Conservation (phyloP, 352 stramenopile species). For the Discostella stelligera region DNA sequence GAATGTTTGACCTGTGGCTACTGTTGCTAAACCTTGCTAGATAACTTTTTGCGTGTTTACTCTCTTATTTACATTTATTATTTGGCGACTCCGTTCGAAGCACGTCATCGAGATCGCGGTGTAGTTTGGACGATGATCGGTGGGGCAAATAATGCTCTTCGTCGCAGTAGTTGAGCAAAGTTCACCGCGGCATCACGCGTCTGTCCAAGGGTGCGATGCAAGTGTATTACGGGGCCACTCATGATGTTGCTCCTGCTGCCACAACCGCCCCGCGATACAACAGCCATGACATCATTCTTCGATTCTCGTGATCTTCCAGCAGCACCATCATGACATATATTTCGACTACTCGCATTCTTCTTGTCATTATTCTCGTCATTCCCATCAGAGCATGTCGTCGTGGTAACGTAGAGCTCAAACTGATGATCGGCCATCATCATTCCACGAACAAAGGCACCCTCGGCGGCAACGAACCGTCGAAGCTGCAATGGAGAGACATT, state of each 20-base stretch:
- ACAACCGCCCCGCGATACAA: neutral
- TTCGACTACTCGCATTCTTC: slow-evolving; percentile 1
- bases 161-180: slow-evolving; percentile 7
- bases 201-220: slow-evolving; percentile 9
- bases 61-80: neutral
- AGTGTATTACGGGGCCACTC: slow-evolving; percentile 5
- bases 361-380: neutral
- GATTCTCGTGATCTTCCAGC: neutral
- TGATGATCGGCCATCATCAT: slow-evolving; percentile 45
- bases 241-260: neutral
- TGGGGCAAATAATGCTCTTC: slow-evolving; percentile 17
- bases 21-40: neutral
- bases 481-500: slow-evolving; percentile 7
- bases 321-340: neutral
- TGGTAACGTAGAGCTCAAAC: slow-evolving; percentile 30
- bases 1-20: neutral
- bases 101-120: neutral
- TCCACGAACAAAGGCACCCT: slow-evolving; percentile 35
- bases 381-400: neutral
- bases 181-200: slow-evolving; percentile 11
- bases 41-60: neutral
- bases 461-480: slow-evolving; percentile 7
- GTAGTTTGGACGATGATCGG: neutral
- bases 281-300: neutral
- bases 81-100: neutral